These are phyloP conservation scores for Candida pseudofarinosa DNA, from an alignment of 805 yeast genomes.

Conservation along the genomic window DNA sequence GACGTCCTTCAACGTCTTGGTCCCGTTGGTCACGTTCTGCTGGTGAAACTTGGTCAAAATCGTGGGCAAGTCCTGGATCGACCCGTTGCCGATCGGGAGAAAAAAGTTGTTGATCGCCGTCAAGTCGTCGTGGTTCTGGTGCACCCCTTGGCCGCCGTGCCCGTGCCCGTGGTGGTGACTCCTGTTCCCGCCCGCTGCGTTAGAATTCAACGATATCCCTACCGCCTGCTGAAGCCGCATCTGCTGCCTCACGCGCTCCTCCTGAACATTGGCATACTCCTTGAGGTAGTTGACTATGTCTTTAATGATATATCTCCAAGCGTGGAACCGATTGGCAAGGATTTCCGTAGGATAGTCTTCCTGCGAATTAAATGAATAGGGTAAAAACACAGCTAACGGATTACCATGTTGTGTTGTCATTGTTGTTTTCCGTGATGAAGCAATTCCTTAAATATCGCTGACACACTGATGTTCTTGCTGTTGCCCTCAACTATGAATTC, in stretches of 20 bases:
- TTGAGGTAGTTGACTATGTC: slow-evolving; percentile 70
- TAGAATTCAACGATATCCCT: slow-evolving; percentile 13
- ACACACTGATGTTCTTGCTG: not conserved
- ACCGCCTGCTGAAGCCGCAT: slow-evolving; percentile 77
- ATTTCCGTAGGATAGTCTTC: slow-evolving; percentile 73
- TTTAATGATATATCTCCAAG: slow-evolving; percentile 80
- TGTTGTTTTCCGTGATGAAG: not conserved
- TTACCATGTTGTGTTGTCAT: slow-evolving; percentile 18
- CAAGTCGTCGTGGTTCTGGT: slow-evolving; percentile 20
- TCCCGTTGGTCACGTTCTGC: slow-evolving; percentile 32
- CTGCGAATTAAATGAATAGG: slow-evolving; percentile 30
- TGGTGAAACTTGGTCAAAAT: slow-evolving; percentile 51
- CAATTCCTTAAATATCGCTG: not conserved
- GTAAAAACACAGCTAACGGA: slow-evolving; percentile 39
- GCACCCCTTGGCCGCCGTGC: not conserved
- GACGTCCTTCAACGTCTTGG: slow-evolving; percentile 47
- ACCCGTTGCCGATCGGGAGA: slow-evolving; percentile 64
- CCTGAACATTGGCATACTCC: slow-evolving; percentile 81
- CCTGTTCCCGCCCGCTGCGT: slow-evolving; percentile 2
- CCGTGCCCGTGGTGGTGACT: slow-evolving; percentile 9
- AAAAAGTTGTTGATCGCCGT: slow-evolving; percentile 50
- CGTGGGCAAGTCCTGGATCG: slow-evolving; percentile 79
- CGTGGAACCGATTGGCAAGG: slow-evolving; percentile 74
- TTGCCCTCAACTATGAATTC: not conserved
- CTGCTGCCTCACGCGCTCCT: slow-evolving; percentile 82